Conservation (phyloP, 768 basidiomycete genomes). For the Rhodosporidiobolus sp. region DNA sequence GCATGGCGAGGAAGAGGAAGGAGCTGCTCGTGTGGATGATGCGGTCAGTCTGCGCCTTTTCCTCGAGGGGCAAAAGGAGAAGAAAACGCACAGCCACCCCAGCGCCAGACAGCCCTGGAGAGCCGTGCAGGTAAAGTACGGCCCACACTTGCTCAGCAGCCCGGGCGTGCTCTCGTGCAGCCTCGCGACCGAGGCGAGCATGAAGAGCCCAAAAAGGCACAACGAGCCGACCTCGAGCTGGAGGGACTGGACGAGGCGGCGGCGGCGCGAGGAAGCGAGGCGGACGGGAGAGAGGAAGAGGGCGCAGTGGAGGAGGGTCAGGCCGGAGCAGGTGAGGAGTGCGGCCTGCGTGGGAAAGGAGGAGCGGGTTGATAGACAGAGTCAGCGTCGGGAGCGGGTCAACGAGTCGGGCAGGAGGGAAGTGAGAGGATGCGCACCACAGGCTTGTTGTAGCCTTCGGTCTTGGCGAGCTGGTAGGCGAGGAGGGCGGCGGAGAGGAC, state of each 20-base stretch:
- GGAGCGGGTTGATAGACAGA: background rate
- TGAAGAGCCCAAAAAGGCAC: slow-evolving; percentile 1
- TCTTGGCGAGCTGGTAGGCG: slow-evolving; percentile 16
- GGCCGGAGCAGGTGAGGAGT: slow-evolving; percentile 5
- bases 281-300: slow-evolving; percentile 2
- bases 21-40: background rate
- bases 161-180: slow-evolving; percentile 21
- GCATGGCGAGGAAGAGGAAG: slow-evolving; percentile 20
- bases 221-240: slow-evolving; percentile 3
- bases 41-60: background rate
- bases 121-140: slow-evolving; percentile 12
- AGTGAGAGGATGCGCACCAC: slow-evolving; percentile 3
- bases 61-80: background rate
- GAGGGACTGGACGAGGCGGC: background rate
- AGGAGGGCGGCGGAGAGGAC: slow-evolving; percentile 4
- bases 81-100: slow-evolving; percentile 18
- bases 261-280: background rate
- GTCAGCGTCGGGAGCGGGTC: background rate
- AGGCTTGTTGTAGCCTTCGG: slow-evolving; percentile 27
- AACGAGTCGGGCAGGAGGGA: too few species aligned
- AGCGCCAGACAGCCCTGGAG: slow-evolving; percentile 13
- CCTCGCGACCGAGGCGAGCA: slow-evolving; percentile 10
- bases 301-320: background rate
- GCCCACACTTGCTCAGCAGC: background rate
- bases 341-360: background rate